These are phyloP conservation scores for Zanthoxylum bungeanum DNA, from an alignment of 345 rosid species.

Conservation along the genomic window DNA sequence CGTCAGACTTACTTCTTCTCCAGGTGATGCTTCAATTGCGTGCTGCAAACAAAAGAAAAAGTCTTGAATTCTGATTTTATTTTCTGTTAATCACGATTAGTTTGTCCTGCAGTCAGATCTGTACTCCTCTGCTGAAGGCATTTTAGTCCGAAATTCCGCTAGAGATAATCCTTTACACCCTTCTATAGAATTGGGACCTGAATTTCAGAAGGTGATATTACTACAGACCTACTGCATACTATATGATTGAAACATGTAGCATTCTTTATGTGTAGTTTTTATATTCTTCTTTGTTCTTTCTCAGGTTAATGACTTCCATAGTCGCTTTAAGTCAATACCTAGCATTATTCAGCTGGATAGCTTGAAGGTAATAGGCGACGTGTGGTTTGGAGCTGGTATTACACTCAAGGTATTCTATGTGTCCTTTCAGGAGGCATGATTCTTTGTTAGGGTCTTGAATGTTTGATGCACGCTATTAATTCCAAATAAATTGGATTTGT, in stretches of 20 bases:
- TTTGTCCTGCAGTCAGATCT: conserved; percentile 58
- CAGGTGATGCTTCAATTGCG: conserved; percentile 35
- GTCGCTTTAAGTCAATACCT: conserved; percentile 56
- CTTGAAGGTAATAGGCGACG: conserved; percentile 59
- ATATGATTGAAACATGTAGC: background rate
- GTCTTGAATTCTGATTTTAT: background rate
- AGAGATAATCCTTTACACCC: conserved; percentile 45
- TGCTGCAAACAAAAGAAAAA: conserved; percentile 8
- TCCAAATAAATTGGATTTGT: background rate
- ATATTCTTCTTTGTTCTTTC: conserved; percentile 3
- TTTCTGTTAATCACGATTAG: conserved; percentile 1
- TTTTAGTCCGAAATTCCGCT: conserved; percentile 33
- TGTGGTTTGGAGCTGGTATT: conserved; percentile 59
- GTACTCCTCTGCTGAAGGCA: conserved; percentile 35
- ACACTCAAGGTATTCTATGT: conserved; percentile 45
- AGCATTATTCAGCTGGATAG: conserved; percentile 49
- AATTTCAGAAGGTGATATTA: conserved; percentile 47
- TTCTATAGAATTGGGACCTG: conserved; percentile 45
- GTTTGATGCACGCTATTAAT: background rate
- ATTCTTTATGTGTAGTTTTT: background rate
- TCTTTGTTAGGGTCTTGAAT: background rate
- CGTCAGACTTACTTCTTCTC: conserved; percentile 53
- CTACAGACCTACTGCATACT: background rate
- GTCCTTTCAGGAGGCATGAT: background rate
- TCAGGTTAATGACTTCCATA: conserved; percentile 43